Conservation (phyloP, 2,329 filamentous ascomycete genomes). For the Aspergillus piperis region DNA sequence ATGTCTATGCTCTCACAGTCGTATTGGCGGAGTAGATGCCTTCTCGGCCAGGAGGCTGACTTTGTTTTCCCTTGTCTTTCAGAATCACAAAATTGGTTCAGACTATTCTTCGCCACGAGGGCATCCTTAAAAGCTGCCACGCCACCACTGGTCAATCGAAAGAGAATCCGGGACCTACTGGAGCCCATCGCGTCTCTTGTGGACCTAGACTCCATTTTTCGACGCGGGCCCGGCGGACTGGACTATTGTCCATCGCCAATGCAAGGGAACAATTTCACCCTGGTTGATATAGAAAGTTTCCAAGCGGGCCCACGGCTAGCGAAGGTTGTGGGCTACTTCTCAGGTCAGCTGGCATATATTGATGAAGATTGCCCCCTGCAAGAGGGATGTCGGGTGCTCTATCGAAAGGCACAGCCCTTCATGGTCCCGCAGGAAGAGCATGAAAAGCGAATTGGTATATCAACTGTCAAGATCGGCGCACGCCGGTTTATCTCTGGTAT, state of each 20-base stretch:
- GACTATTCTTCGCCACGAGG: constrained; percentile 11
- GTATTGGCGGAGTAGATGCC: constrained; percentile 19
- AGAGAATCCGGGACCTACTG: constrained; percentile 13
- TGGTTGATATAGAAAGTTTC: background rate
- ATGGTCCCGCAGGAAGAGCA: background rate
- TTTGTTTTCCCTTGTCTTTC: constrained; percentile 16
- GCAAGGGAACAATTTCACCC: background rate
- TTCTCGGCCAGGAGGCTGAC: constrained; percentile 13
- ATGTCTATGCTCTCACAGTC: constrained; percentile 12
- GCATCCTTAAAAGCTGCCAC: background rate
- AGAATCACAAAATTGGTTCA: constrained; percentile 11
- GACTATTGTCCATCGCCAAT: too few relatives aligned
- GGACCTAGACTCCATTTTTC: background rate
- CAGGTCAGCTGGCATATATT: background rate
- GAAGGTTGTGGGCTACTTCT: background rate
- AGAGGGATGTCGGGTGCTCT: constrained; percentile 10
- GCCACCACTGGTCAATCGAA: constrained; percentile 12
- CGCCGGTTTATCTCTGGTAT: constrained; percentile 12
- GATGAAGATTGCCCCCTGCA: background rate
- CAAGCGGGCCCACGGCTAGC: background rate
- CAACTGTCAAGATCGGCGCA: constrained; percentile 10
- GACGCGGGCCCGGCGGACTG: too few relatives aligned
- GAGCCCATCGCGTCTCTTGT: constrained; percentile 18
- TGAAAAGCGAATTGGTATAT: constrained; percentile 5
- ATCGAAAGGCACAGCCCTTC: background rate